phyloP scores from a whole-genome alignment of 2,329 filamentous ascomycete genomes.

The Penicillium sclerotiorum region DNA sequence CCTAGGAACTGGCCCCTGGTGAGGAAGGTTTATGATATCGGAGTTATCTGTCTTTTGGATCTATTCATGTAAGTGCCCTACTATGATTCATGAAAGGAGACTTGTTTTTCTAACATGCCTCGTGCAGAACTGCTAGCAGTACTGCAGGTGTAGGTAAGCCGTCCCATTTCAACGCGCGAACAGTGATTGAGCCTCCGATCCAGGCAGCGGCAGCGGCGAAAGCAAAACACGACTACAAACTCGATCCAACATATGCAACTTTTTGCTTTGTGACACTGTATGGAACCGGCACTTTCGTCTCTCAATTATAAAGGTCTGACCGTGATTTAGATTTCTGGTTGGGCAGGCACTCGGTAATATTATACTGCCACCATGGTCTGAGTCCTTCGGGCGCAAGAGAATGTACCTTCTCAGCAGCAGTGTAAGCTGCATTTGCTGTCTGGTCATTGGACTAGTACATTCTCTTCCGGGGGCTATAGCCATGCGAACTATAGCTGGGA shows the following conservation, averaged over 20 bases:
- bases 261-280: conserved; percentile 37
- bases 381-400: conserved; percentile 42
- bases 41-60: conserved; percentile 33
- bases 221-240: conserved; percentile 30
- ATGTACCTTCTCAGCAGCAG: conserved; percentile 37
- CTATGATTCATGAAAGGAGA: neutral
- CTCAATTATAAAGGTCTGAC: neutral
- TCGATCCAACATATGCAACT: conserved; percentile 29
- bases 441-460: conserved; percentile 43
- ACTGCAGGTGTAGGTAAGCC: conserved; percentile 39
- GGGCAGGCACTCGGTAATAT: conserved; percentile 38
- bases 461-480: conserved; percentile 42
- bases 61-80: conserved; percentile 33
- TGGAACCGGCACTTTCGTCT: neutral
- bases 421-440: conserved; percentile 33
- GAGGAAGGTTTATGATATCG: conserved; percentile 33
- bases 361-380: conserved; percentile 41
- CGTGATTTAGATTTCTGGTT: conserved; percentile 33
- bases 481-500: conserved; percentile 48
- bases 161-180: neutral
- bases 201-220: conserved; percentile 34
- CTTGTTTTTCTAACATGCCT: conserved; percentile 14
- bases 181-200: too few relatives aligned
- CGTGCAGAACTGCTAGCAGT: conserved; percentile 36
- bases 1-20: conserved; percentile 35